Evolutionary conservation across 768 basidiomycete species (phyloP).

Genomic region (Suillus bovinus): DNA sequence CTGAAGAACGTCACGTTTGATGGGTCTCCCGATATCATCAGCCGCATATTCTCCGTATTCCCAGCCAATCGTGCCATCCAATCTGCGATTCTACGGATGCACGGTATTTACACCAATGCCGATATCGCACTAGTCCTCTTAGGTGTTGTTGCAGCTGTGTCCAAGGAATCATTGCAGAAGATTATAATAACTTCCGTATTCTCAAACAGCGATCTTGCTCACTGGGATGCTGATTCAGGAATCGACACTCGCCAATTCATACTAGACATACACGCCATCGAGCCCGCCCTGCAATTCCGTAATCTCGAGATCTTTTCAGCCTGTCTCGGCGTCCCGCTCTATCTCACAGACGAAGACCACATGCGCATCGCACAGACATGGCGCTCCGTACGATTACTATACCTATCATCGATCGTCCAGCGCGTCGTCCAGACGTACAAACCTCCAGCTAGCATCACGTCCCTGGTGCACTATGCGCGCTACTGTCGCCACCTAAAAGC

Average conservation of each 20-base stretch:
- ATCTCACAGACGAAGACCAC: conserved; percentile 5
- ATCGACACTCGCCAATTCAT: neutral
- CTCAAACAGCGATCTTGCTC: neutral
- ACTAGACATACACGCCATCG: conserved; percentile 4
- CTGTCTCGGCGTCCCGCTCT: conserved; percentile 2
- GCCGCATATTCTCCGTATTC: neutral
- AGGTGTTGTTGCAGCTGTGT: neutral
- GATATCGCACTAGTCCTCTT: neutral
- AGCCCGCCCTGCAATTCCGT: conserved; percentile 1
- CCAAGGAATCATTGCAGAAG: neutral
- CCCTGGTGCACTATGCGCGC: neutral
- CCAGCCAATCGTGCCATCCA: neutral
- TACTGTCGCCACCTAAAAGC: conserved; percentile 1
- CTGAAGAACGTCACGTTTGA: neutral
- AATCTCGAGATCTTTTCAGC: conserved; percentile 2
- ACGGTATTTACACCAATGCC: neutral
- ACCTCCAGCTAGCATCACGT: neutral
- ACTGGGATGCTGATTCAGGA: neutral
- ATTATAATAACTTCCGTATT: conserved; percentile 2
- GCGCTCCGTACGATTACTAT: neutral
- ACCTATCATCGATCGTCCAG: neutral
- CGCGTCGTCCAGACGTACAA: neutral
- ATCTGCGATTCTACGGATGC: neutral
- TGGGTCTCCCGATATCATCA: neutral
- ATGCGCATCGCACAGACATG: conserved; percentile 2